These are phyloP conservation scores for Primulina tabacum DNA, from an alignment of 257 asterid genomes.

Conservation along the genomic window DNA sequence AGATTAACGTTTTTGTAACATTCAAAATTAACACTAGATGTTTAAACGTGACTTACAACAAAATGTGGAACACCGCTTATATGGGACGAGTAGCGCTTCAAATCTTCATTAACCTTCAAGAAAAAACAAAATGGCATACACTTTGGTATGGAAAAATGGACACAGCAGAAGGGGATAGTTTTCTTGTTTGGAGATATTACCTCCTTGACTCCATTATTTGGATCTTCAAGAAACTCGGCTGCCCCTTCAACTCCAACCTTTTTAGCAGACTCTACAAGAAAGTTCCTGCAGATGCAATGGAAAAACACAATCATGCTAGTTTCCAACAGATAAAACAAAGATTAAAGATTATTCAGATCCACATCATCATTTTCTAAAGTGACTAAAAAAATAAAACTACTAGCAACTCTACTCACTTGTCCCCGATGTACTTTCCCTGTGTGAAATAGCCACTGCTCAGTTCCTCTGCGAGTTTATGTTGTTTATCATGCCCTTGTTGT, in stretches of 20 bases:
- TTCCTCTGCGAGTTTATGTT: slow-evolving; percentile 72
- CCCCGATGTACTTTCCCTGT: slow-evolving; percentile 77
- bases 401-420: slow-evolving; percentile 42
- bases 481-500: slow-evolving; percentile 58
- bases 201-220: slow-evolving; percentile 81
- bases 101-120: slow-evolving; percentile 57
- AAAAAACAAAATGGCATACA: background rate
- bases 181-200: slow-evolving; percentile 32
- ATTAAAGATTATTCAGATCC: background rate
- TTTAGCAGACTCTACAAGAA: slow-evolving; percentile 64
- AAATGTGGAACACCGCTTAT: slow-evolving; percentile 72
- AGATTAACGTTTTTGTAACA: background rate
- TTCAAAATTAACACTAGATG: background rate
- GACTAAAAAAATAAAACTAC: background rate
- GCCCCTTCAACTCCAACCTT: slow-evolving; percentile 92
- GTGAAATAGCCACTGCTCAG: slow-evolving; percentile 71
- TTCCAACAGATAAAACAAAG: background rate
- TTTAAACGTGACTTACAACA: slow-evolving; percentile 43
- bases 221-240: slow-evolving; percentile 79
- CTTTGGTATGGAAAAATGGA: background rate
- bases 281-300: slow-evolving; percentile 48
- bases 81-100: slow-evolving; percentile 43
- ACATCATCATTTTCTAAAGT: background rate
- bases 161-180: background rate
- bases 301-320: background rate